Evolutionary conservation across 768 basidiomycete species (phyloP), one percentile per base, ranked within the genome.

Genomic region (Russula griseocarnosa): DNA sequence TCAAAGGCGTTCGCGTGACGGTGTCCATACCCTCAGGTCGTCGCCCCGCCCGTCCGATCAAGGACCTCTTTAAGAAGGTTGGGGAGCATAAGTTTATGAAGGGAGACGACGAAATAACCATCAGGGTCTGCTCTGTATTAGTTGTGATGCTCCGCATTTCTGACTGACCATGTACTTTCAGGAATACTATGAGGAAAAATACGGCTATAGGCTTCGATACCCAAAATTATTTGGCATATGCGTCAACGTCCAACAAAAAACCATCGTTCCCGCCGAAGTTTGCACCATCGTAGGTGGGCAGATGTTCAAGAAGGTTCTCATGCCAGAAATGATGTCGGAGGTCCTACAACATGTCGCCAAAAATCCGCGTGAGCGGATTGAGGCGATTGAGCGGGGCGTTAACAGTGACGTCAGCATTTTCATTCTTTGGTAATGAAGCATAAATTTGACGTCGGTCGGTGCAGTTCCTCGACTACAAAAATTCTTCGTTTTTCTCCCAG

Each of bases 281-380:
- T 69, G 68, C 32, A 63, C 62, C 26, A 69, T 69, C 18, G 59
- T 53, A 5, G 60, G 55, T 20, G 68, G 68, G 22, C 68, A 69
- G 53, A 58, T 67, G 59, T 67, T 50, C 40, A 69, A 69, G 49
- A 67, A 69, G 24, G 54, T 55, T 32, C 51, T 69, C 18, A 46
- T 57, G 40, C 62, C 61, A 6, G 58, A 62, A 9, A 57, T 64
- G 26, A 61, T 59, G 58, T 55, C 61, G 18, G 65, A 69, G 26
- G 57, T 69, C 1, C 22, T 69, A 11, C 58, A 59, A 14, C 66
- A 67, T 6, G 66, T 60, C 18, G 28, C 61, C 10, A 63, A 34
- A 53, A 50, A 3, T n/a, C 68, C 68, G n/a, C 28, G 34, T 10
- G 58, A 64, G 18, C 47, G 68, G 30, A 56, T 69, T 9, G 42